phyloP scores from a whole-genome alignment of 2,329 filamentous ascomycete genomes.

The Chalaropsis thielavioides region DNA sequence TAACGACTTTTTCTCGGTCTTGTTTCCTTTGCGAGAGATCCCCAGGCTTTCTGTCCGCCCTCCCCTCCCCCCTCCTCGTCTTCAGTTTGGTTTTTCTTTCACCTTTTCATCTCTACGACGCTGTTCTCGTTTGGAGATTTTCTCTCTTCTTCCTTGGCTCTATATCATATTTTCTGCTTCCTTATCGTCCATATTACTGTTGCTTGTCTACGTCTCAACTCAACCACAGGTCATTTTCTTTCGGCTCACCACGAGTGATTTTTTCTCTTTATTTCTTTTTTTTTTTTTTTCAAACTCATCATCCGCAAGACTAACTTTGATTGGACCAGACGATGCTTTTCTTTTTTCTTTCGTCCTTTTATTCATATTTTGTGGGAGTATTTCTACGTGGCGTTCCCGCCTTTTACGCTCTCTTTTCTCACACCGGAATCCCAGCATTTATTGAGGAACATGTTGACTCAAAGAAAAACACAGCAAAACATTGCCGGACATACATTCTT shows the following conservation, averaged over 20 bases:
- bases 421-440: background rate
- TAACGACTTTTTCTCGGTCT: background rate
- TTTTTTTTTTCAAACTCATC: conserved; percentile 8
- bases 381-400: background rate
- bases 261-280: conserved; percentile 7
- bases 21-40: background rate
- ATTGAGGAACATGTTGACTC: background rate
- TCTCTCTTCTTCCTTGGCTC: conserved; percentile 1
- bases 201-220: background rate
- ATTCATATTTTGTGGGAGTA: background rate
- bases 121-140: background rate
- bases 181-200: background rate
- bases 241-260: background rate
- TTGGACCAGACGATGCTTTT: conserved; percentile 9
- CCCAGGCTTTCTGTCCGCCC: background rate
- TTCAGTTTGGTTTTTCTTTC: conserved; percentile 8
- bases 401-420: background rate
- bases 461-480: background rate
- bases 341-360: conserved; percentile 1
- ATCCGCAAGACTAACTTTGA: conserved; percentile 8
- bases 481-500: background rate
- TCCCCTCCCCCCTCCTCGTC: background rate
- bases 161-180: conserved; percentile 9
- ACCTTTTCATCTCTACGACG: background rate
- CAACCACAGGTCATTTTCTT: background rate